phyloP scores from a whole-genome alignment of 768 basidiomycete genomes.

The Hemileccinum impolitum region DNA sequence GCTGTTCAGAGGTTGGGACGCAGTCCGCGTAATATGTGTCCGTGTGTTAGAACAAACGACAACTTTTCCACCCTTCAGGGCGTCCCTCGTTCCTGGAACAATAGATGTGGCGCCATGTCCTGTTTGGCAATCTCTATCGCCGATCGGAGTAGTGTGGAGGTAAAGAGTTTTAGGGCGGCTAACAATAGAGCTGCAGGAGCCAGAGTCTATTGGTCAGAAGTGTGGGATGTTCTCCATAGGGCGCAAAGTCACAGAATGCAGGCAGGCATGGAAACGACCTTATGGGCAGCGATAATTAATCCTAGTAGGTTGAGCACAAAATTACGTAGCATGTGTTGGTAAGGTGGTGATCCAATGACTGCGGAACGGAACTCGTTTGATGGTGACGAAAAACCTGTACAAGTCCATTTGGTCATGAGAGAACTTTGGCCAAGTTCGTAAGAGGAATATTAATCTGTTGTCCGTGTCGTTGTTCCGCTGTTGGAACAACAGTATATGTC shows the following conservation, averaged over 20 bases:
- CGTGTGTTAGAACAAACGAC: slow-evolving; percentile 34
- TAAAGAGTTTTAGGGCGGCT: slow-evolving; percentile 29
- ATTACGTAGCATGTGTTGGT: slow-evolving; percentile 21
- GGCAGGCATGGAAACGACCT: slow-evolving; percentile 17
- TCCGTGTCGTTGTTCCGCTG: slow-evolving; percentile 17
- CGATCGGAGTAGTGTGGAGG: slow-evolving; percentile 33
- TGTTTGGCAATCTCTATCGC: slow-evolving; percentile 32
- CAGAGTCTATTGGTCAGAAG: too few species aligned
- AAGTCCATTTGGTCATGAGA: slow-evolving; percentile 16
- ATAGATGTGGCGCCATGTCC: slow-evolving; percentile 25
- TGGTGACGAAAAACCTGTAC: slow-evolving; percentile 7
- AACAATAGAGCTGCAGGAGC: slow-evolving; percentile 39
- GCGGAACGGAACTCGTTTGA: slow-evolving; percentile 2
- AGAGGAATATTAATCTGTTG: slow-evolving; percentile 18
- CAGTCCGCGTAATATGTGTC: slow-evolving; percentile 40
- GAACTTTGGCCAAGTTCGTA: slow-evolving; percentile 14
- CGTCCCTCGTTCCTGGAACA: slow-evolving; percentile 15
- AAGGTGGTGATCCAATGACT: slow-evolving; percentile 4
- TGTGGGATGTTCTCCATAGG: slow-evolving; percentile 4
- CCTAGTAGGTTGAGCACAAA: slow-evolving; percentile 24
- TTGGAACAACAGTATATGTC: slow-evolving; percentile 25
- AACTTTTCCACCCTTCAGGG: slow-evolving; percentile 22
- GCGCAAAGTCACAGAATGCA: slow-evolving; percentile 15
- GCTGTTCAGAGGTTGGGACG: slow-evolving; percentile 5
- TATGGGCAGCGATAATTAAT: slow-evolving; percentile 29